phyloP scores from a whole-genome alignment of 768 basidiomycete species.

The Clitopilus passeckerianus region DNA sequence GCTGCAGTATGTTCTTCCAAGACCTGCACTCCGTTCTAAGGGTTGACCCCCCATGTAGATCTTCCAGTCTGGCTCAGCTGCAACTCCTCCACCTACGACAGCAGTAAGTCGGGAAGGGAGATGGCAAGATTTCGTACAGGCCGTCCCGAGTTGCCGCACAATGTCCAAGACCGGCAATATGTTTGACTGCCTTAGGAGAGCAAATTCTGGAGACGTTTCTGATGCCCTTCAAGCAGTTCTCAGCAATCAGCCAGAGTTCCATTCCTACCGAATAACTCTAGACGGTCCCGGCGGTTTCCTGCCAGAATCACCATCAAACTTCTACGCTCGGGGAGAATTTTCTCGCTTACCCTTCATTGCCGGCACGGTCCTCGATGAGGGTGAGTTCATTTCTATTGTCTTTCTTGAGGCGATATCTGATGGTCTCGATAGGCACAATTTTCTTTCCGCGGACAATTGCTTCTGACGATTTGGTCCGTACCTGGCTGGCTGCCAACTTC shows the following conservation, averaged over 20 bases:
- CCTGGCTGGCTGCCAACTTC: conserved; percentile 15
- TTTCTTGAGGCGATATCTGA: background rate
- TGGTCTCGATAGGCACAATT: conserved; percentile 20
- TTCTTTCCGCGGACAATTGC: conserved; percentile 17
- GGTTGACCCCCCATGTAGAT: conserved; percentile 22
- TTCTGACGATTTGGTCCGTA: conserved; percentile 18
- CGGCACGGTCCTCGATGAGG: conserved; percentile 40
- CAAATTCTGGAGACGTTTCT: conserved; percentile 22
- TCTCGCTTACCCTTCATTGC: conserved; percentile 37
- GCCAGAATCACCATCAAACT: conserved; percentile 30
- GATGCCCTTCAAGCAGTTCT: conserved; percentile 19
- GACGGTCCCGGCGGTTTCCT: conserved; percentile 34
- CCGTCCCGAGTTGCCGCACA: conserved; percentile 19
- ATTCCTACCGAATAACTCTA: conserved; percentile 31
- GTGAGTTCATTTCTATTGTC: conserved; percentile 13
- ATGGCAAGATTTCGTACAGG: conserved; percentile 24
- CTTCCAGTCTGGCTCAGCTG: conserved; percentile 35
- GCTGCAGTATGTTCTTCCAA: conserved; percentile 20
- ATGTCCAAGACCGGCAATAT: conserved; percentile 21
- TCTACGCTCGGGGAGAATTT: conserved; percentile 27
- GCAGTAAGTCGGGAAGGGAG: conserved; percentile 19
- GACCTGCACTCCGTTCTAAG: background rate
- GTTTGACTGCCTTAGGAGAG: conserved; percentile 22
- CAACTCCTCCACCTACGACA: conserved; percentile 19
- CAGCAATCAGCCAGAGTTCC: conserved; percentile 15